Evolutionary conservation across 768 basidiomycete genomes (phyloP).

Genomic region (Porphyrellus cyaneotinctus): DNA sequence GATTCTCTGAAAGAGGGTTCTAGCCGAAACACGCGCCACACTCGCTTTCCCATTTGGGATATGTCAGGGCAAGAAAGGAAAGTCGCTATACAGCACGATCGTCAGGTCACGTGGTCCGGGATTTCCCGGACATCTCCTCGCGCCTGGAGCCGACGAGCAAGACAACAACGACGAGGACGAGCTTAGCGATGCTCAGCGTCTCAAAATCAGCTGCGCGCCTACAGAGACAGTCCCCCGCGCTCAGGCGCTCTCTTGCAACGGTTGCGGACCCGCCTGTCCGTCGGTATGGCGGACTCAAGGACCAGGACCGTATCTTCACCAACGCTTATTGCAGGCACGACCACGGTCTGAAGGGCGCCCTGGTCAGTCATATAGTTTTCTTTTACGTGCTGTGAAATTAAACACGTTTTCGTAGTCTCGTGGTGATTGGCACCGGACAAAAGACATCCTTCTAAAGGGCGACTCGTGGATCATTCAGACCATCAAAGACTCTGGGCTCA

Average conservation of each 20-base stretch:
- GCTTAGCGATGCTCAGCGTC: constrained; percentile 23
- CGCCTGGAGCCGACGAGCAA: not conserved
- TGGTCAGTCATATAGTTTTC: constrained; percentile 42
- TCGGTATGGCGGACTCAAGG: constrained; percentile 89
- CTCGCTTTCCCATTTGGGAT: constrained; percentile 4
- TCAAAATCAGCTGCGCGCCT: constrained; percentile 26
- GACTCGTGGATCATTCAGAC: constrained; percentile 97
- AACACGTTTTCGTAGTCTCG: constrained; percentile 52
- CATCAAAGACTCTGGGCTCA: constrained; percentile 92
- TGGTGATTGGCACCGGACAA: constrained; percentile 98
- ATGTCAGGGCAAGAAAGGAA: constrained; percentile 10
- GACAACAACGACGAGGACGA: constrained; percentile 14
- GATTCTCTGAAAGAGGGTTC: not conserved
- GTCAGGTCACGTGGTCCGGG: constrained; percentile 16
- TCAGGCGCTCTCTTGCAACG: constrained; percentile 52
- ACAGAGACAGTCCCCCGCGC: constrained; percentile 14
- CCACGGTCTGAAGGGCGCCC: constrained; percentile 88
- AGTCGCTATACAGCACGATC: not conserved
- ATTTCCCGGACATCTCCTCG: constrained; percentile 10
- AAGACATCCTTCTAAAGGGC: constrained; percentile 92
- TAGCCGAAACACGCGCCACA: constrained; percentile 15
- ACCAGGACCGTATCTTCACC: constrained; percentile 92
- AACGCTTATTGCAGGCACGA: constrained; percentile 88
- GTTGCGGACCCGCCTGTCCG: constrained; percentile 83
- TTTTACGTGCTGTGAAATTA: not conserved